Conservation (phyloP, 306 rosid genomes). For the Sphenostylis stenocarpa region DNA sequence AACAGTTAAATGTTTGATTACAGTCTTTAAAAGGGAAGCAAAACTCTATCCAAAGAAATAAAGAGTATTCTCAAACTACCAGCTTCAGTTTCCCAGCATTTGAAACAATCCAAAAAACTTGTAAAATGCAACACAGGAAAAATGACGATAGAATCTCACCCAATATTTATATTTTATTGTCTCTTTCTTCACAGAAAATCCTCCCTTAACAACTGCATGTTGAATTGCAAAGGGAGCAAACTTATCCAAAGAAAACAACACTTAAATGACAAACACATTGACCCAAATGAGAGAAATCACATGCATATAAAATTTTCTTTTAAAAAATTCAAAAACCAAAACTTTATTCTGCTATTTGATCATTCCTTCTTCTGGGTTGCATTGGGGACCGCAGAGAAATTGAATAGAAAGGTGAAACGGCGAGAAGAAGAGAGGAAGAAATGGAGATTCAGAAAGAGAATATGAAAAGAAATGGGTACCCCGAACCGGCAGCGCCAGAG, state of each 20-base stretch:
- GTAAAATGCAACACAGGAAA: neutral
- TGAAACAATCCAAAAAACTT: neutral
- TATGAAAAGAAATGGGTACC: constrained; percentile 36
- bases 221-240: neutral
- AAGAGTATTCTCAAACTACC: neutral
- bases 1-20: neutral
- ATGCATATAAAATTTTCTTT: neutral
- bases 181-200: neutral
- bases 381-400: constrained; percentile 21
- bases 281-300: constrained; percentile 5
- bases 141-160: neutral
- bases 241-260: neutral
- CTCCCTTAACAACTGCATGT: neutral
- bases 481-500: constrained; percentile 34
- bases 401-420: constrained; percentile 12
- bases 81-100: constrained; percentile 3
- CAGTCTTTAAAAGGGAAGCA: neutral
- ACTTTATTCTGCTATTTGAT: neutral
- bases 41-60: neutral
- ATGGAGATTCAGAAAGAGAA: neutral
- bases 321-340: neutral
- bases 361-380: constrained; percentile 14
- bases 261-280: neutral
- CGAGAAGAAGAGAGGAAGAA: neutral
- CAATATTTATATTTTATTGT: neutral